A percentile compares a stretch with the other conserved stretches of the same genome.
These are phyloP conservation scores for Anacardium occidentale DNA, from an alignment of 345 rosid species.

Conservation along the genomic window DNA sequence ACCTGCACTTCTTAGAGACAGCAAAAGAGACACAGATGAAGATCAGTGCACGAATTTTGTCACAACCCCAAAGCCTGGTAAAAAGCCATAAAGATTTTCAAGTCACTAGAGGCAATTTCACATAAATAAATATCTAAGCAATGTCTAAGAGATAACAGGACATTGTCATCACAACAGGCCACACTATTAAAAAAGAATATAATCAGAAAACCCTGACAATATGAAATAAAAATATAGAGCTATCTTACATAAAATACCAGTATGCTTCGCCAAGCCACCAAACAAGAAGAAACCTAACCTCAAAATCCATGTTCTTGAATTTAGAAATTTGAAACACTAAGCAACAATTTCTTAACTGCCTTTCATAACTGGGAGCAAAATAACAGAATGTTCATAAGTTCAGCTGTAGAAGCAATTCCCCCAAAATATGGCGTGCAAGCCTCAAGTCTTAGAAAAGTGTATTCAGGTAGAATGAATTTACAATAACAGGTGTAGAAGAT, in stretches of 20 bases:
- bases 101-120: slow-evolving; percentile 1
- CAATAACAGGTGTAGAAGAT: too few relatives aligned
- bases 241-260: background rate
- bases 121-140: background rate
- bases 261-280: background rate
- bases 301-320: background rate
- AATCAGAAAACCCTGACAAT: background rate
- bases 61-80: slow-evolving; percentile 25
- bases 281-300: background rate
- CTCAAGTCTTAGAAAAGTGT: background rate
- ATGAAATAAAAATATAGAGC: background rate
- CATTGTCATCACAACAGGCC: background rate
- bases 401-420: background rate
- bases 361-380: background rate
- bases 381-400: background rate
- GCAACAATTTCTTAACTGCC: background rate
- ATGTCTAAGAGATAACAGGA: background rate
- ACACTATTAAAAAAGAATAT: background rate
- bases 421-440: background rate
- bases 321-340: background rate
- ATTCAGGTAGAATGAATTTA: background rate
- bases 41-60: background rate
- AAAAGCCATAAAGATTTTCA: slow-evolving; percentile 4
- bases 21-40: slow-evolving; percentile 10
- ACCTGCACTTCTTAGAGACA: slow-evolving; percentile 19